phyloP scores from a whole-genome alignment of 2,329 filamentous ascomycete species.

The Aureobasidium uvarum region DNA sequence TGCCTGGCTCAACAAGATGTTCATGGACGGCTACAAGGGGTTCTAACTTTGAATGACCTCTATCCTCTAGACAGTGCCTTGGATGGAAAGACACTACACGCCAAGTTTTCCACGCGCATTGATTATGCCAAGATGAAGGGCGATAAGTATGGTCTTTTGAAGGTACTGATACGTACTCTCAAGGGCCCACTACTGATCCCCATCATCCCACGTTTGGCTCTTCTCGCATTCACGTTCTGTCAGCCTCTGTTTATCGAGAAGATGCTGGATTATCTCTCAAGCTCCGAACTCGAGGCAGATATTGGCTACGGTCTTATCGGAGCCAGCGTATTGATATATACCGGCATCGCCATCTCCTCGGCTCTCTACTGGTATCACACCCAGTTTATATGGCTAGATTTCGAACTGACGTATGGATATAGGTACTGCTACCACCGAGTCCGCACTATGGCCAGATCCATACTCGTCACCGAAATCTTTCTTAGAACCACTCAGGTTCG shows the following conservation, averaged over 20 bases:
- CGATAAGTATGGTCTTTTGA: conserved; percentile 1
- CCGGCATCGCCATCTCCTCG: not conserved
- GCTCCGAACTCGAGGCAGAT: not conserved
- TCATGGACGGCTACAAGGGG: conserved; percentile 6
- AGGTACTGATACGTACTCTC: not conserved
- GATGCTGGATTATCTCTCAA: not conserved
- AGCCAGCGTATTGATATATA: not conserved
- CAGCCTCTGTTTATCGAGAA: not conserved
- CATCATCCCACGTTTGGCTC: not conserved
- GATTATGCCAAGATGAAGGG: not conserved
- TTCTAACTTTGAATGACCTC: not conserved
- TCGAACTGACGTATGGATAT: not conserved
- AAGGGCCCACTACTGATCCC: not conserved
- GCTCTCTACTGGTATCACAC: not conserved
- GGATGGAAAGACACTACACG: not conserved
- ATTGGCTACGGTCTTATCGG: conserved; percentile 6
- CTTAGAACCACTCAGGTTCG: conserved; percentile 13
- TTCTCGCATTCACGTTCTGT: conserved; percentile 4
- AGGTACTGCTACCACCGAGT: not conserved
- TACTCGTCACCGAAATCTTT: conserved; percentile 21
- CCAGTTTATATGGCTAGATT: too few species aligned
- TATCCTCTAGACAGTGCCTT: not conserved
- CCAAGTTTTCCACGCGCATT: not conserved
- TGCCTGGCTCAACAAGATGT: conserved; percentile 12
- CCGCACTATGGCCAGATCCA: conserved; percentile 3